These are phyloP conservation scores for Ustanciosporium gigantosporum DNA, from an alignment of 1,284 basidiomycete genomes.

Conservation along the genomic window DNA sequence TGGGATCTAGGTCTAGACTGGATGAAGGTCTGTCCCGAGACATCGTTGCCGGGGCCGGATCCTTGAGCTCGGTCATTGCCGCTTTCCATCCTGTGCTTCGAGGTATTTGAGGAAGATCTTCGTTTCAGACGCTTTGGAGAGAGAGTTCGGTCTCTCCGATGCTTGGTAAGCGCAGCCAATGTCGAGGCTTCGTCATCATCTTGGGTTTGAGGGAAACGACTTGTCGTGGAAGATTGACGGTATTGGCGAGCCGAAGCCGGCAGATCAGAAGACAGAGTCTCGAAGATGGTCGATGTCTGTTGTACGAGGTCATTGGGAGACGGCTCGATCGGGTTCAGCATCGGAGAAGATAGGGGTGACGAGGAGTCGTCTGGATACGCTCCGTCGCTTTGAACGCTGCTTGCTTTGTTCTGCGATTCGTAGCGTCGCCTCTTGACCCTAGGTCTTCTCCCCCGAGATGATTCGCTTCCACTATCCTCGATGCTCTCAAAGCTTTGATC, in stretches of 20 bases:
- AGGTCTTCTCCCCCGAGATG: no score
- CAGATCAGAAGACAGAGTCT: slow-evolving; percentile 29
- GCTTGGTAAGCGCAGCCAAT: slow-evolving; percentile 17
- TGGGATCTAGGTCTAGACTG: slow-evolving; percentile 18
- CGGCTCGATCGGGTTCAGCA: slow-evolving; percentile 3
- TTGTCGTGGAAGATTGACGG: background rate
- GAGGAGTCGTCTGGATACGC: no score
- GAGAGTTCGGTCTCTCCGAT: slow-evolving; percentile 14
- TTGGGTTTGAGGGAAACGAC: slow-evolving; percentile 13
- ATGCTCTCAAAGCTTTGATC: background rate
- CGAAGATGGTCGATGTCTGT: slow-evolving; percentile 34
- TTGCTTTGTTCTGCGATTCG: background rate
- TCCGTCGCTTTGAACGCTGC: background rate
- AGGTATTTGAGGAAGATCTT: slow-evolving; percentile 27
- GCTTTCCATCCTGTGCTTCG: slow-evolving; percentile 14
- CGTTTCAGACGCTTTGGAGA: slow-evolving; percentile 23
- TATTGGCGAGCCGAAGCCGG: slow-evolving; percentile 13
- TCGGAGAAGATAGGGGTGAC: slow-evolving; percentile 6
- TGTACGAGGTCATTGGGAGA: slow-evolving; percentile 33
- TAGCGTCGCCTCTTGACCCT: background rate
- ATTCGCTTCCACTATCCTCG: no score
- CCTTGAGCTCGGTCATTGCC: background rate
- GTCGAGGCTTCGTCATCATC: slow-evolving; percentile 31
- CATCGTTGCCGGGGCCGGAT: background rate
- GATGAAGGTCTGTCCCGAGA: slow-evolving; percentile 1